These are phyloP conservation scores for Chlamydomonas applanata DNA, from an alignment of 139 green algal species.

Conservation along the genomic window DNA sequence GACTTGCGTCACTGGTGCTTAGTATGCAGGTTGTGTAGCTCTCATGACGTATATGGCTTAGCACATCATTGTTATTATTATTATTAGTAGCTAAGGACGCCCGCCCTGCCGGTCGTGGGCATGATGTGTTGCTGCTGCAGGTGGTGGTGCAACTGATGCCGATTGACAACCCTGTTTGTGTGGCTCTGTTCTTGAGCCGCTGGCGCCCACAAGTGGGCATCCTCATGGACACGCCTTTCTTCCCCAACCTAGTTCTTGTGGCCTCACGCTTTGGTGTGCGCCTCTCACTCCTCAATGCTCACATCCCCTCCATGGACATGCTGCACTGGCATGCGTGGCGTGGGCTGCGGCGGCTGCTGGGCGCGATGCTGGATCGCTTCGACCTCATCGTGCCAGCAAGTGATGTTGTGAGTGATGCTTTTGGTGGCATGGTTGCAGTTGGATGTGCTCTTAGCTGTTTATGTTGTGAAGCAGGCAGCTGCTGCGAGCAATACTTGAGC, in stretches of 20 bases:
- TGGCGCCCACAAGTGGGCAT: slow-evolving; percentile 53
- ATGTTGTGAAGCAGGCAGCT: too few relatives aligned
- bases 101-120: too few relatives aligned
- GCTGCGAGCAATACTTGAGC: too few relatives aligned
- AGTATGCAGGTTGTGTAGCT: not conserved
- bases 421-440: too few relatives aligned
- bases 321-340: slow-evolving; percentile 39
- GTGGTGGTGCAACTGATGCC: slow-evolving; percentile 55
- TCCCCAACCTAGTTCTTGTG: slow-evolving; percentile 39
- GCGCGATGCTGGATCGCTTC: slow-evolving; percentile 41
- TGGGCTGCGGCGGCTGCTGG: slow-evolving; percentile 25
- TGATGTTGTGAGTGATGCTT: slow-evolving; percentile 52
- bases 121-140: slow-evolving; percentile 12
- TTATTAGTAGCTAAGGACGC: too few relatives aligned
- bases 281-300: slow-evolving; percentile 60
- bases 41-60: too few relatives aligned
- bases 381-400: slow-evolving; percentile 56
- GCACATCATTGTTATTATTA: too few relatives aligned
- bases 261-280: slow-evolving; percentile 25
- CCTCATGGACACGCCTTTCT: slow-evolving; percentile 53
- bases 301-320: slow-evolving; percentile 37
- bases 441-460: too few relatives aligned
- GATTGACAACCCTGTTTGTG: slow-evolving; percentile 40
- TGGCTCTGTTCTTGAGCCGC: slow-evolving; percentile 38
- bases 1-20: too few relatives aligned